Percentiles rank a stretch among this genome's conserved stretches.
phyloP scores from a whole-genome alignment of 129 eudicot genomes.

The Pseudognaphalium luteoalbum region DNA sequence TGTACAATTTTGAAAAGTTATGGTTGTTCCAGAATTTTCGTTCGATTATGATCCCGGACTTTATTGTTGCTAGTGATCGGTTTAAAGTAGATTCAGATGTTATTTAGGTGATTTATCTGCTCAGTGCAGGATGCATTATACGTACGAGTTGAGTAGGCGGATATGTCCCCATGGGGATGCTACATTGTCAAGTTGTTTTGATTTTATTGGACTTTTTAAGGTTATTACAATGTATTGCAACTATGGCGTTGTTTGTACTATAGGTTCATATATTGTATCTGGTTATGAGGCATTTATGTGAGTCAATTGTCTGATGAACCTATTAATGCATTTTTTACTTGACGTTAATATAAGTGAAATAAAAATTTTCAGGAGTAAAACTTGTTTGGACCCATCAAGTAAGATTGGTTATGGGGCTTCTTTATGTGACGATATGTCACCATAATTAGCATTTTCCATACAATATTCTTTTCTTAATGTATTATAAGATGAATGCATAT shows the following conservation, averaged over 20 bases:
- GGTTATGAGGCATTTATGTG: conserved; percentile 10
- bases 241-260: neutral
- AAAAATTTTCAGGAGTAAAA: neutral
- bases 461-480: neutral
- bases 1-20: neutral
- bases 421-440: too few relatives aligned
- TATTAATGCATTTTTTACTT: conserved; percentile 6
- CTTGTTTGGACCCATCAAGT: neutral
- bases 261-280: neutral
- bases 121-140: neutral
- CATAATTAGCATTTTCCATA: neutral
- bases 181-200: neutral
- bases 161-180: conserved; percentile 6
- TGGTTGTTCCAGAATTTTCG: neutral
- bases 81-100: conserved; percentile 14
- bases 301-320: neutral
- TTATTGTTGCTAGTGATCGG: conserved; percentile 1
- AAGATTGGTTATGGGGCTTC: conserved; percentile 7
- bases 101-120: neutral
- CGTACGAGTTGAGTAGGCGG: neutral
- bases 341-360: neutral
- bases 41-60: conserved; percentile 7
- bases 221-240: neutral
- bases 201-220: neutral
- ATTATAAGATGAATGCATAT: conserved; percentile 13